Conservation (phyloP, 2,329 filamentous ascomycete species). For the Aureobasidium uvarum region DNA sequence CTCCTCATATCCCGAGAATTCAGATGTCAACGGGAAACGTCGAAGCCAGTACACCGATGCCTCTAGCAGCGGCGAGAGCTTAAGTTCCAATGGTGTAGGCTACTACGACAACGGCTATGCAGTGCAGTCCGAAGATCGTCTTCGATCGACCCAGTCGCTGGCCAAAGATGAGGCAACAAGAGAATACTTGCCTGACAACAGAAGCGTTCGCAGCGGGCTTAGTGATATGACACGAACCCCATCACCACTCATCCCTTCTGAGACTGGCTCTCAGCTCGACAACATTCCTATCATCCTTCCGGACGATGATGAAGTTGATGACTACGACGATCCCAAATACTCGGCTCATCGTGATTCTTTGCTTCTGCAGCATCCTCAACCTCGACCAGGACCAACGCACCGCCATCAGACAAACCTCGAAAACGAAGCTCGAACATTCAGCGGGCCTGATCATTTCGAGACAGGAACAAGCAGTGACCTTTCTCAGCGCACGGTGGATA, state of each 20-base stretch:
- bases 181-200: slow-evolving; percentile 31
- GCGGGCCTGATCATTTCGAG: slow-evolving; percentile 38
- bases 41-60: slow-evolving; percentile 59
- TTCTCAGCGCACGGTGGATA: slow-evolving; percentile 37
- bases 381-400: slow-evolving; percentile 68
- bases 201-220: slow-evolving; percentile 37
- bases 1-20: slow-evolving; percentile 77
- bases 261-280: slow-evolving; percentile 39
- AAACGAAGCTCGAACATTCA: slow-evolving; percentile 67
- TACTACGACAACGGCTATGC: slow-evolving; percentile 53
- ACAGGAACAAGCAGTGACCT: slow-evolving; percentile 39
- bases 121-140: slow-evolving; percentile 58
- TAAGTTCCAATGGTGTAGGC: slow-evolving; percentile 37
- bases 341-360: slow-evolving; percentile 77
- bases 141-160: slow-evolving; percentile 44
- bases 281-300: slow-evolving; percentile 23
- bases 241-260: slow-evolving; percentile 55
- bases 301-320: background rate
- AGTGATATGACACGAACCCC: slow-evolving; percentile 46
- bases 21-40: slow-evolving; percentile 62
- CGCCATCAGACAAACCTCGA: slow-evolving; percentile 73
- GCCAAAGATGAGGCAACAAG: slow-evolving; percentile 25
- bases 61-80: slow-evolving; percentile 54
- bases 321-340: slow-evolving; percentile 61
- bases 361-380: slow-evolving; percentile 77